Evolutionary conservation across 805 yeast species (phyloP).

Genomic region (Lachancea cidri): DNA sequence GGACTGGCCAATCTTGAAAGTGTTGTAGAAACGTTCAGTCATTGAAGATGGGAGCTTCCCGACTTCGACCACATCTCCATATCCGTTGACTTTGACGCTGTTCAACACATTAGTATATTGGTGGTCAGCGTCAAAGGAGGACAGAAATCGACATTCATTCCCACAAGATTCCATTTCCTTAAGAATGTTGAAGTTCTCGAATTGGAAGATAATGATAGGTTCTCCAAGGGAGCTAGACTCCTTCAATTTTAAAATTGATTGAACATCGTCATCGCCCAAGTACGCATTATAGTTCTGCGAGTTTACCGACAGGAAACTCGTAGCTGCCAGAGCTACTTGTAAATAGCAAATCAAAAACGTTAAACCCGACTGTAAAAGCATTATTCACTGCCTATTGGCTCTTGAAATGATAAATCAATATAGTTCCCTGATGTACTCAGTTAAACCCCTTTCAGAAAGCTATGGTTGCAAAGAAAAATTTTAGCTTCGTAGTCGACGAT

Average conservation of each 20-base stretch:
- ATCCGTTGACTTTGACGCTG: conserved; percentile 1
- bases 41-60: conserved; percentile 17
- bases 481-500: not conserved
- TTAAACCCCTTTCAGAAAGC: not conserved
- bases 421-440: not conserved
- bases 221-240: conserved; percentile 8
- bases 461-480: not conserved
- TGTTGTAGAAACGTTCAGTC: conserved; percentile 19
- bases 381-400: not conserved
- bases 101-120: conserved; percentile 11
- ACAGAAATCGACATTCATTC: conserved; percentile 15
- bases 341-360: conserved; percentile 1
- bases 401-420: not conserved
- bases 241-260: conserved; percentile 5
- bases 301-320: conserved; percentile 12
- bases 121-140: conserved; percentile 15
- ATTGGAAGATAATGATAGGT: conserved; percentile 25
- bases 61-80: conserved; percentile 4
- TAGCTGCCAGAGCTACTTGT: conserved; percentile 7
- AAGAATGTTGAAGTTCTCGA: conserved; percentile 16
- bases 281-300: conserved; percentile 11
- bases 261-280: conserved; percentile 7
- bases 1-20: conserved; percentile 15
- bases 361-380: conserved; percentile 4
- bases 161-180: conserved; percentile 10